These are phyloP conservation scores for Canariomyces notabilis DNA, from an alignment of 2,329 filamentous ascomycete species.

Conservation along the genomic window DNA sequence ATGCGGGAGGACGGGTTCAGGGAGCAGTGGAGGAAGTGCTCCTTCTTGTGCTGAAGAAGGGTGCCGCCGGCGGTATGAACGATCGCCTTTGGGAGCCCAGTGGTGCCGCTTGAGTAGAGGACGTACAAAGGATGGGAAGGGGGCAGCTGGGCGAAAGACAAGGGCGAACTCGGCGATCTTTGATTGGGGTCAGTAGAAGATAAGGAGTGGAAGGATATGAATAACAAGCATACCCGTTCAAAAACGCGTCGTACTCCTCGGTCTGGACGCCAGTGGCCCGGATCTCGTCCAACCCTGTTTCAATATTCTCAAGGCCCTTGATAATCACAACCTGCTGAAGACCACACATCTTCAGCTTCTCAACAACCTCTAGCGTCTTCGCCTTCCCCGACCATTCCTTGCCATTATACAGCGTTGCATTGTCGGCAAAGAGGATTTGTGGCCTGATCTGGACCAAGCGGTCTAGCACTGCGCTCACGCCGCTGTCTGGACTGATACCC, in stretches of 20 bases:
- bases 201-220: not conserved
- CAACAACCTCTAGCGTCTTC: constrained; percentile 75
- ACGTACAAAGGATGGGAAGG: constrained; percentile 91
- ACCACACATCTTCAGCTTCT: constrained; percentile 52
- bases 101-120: constrained; percentile 89
- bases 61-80: constrained; percentile 88
- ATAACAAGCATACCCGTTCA: constrained; percentile 31
- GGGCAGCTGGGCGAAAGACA: constrained; percentile 69
- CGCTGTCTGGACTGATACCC: constrained; percentile 85
- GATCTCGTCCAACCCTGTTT: constrained; percentile 40
- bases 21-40: constrained; percentile 82
- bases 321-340: constrained; percentile 71
- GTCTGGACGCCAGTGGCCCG: constrained; percentile 36
- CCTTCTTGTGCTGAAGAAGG: constrained; percentile 94
- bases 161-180: constrained; percentile 39
- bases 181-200: constrained; percentile 16
- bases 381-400: constrained; percentile 75
- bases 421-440: constrained; percentile 77
- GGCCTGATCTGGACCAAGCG: constrained; percentile 81
- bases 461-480: constrained; percentile 85
- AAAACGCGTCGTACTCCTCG: constrained; percentile 42
- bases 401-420: constrained; percentile 85
- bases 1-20: constrained; percentile 67
- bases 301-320: constrained; percentile 51
- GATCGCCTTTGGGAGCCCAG: constrained; percentile 83